phyloP scores from a whole-genome alignment of 768 basidiomycete genomes.

The Russula ochroleuca region DNA sequence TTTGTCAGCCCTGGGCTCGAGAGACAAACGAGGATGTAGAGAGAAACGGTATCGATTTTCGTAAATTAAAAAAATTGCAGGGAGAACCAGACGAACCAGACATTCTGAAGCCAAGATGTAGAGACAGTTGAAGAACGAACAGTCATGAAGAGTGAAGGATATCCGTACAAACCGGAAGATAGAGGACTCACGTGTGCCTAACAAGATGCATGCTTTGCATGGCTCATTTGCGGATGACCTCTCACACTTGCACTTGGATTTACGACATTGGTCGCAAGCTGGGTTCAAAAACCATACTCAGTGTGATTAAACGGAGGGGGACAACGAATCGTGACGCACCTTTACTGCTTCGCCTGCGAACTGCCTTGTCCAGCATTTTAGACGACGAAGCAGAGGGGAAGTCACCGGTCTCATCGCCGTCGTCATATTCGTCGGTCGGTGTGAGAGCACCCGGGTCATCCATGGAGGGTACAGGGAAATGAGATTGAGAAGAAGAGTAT shows the following conservation, averaged over 20 bases:
- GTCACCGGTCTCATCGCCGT: constrained; percentile 51
- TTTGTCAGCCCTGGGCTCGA: constrained; percentile 22
- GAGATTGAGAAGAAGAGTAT: constrained; percentile 17
- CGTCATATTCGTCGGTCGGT: constrained; percentile 62
- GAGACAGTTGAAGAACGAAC: constrained; percentile 7
- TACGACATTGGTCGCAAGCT: constrained; percentile 89
- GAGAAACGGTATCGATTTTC: not conserved
- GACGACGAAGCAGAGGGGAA: constrained; percentile 35
- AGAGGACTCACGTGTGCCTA: constrained; percentile 58
- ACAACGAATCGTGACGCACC: constrained; percentile 37
- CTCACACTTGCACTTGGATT: constrained; percentile 75
- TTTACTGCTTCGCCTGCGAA: constrained; percentile 75
- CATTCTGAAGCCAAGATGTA: constrained; percentile 1
- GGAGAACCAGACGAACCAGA: not conserved
- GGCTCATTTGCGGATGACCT: constrained; percentile 54
- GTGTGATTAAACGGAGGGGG: not conserved
- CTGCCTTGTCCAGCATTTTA: constrained; percentile 44
- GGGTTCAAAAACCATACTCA: not conserved
- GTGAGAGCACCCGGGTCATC: constrained; percentile 36
- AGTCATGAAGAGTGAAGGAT: not conserved
- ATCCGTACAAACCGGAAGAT: not conserved
- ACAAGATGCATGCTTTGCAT: constrained; percentile 73
- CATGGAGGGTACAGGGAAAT: constrained; percentile 18
- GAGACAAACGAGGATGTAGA: constrained; percentile 6
- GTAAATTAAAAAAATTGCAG: not conserved